Evolutionary conservation across 73 alveolate genomes (phyloP), one percentile per base, ranked within the genome.

Genomic region (Breviolum minutum): DNA sequence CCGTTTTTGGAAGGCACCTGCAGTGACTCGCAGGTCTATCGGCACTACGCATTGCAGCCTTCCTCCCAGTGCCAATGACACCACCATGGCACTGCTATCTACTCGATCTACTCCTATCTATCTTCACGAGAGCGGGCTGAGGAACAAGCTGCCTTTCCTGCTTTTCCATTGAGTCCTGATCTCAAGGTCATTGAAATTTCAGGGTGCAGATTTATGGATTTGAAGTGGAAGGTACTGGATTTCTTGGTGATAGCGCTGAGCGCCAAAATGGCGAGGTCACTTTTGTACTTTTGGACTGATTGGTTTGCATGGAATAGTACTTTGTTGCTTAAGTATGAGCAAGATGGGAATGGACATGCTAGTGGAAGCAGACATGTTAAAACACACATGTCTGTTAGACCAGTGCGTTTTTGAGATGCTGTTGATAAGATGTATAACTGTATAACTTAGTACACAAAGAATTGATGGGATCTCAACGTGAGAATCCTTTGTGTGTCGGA

Each of bases 221-320:
- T 71, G 81, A 13, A 8, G 30, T 17, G 81, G 81, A 26, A 77
- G 86, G 86, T 24, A 29, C 86, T 77, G 86, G 86, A n/a, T 77
- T 77, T 29, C 62, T 77, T 22, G 86, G 86, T 8, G 86, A 77
- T 24, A 77, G 63, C 63, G 86, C 86, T 26, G 86, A 77, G 62
- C 86, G 86, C 26, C 86, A 77, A 77, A 77, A 77, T 77, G 86
- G 86, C 86, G 86, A 77, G 86, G 86, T 62, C 54, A 40, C 54
- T 40, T 3, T 40, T 40, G 54, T 0, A 40, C 54, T 40, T 3
- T 40, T 40, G 54, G 54, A 40, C 54, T 40, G 54, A 40, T 40
- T 40, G 54, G 54, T 0, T 40, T 40, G 0, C 54, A 3, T 40
- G 54, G 54, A 40, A 40, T 40, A 3, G 54, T 40, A 3, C 54